Conservation (phyloP, 352 stramenopile species). For the Aphanomyces euteiches region DNA sequence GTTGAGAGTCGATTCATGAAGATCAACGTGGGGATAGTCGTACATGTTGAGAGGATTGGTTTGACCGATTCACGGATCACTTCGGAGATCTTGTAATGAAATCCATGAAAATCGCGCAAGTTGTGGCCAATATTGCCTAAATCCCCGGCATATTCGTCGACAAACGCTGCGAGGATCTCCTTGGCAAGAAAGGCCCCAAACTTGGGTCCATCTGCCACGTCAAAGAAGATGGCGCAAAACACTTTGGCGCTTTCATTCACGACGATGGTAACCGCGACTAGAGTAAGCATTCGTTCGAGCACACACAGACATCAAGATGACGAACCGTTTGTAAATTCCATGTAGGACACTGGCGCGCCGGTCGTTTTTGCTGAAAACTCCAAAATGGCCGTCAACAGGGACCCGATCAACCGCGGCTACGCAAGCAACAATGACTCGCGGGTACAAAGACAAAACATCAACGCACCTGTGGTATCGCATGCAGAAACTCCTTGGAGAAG, state of each 20-base stretch:
- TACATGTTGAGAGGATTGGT: constrained; percentile 80
- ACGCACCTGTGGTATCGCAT: constrained; percentile 73
- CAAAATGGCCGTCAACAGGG: constrained; percentile 88
- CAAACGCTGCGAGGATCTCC: constrained; percentile 82
- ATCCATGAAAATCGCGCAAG: constrained; percentile 87
- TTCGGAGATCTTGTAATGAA: constrained; percentile 79
- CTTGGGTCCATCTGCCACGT: constrained; percentile 64
- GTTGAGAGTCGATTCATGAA: constrained; percentile 12
- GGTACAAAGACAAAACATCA: not conserved
- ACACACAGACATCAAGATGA: not conserved
- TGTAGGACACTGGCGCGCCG: constrained; percentile 86
- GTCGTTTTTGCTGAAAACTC: constrained; percentile 89
- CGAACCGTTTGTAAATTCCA: constrained; percentile 76
- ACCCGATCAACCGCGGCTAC: constrained; percentile 84
- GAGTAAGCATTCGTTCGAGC: not conserved
- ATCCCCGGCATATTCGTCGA: constrained; percentile 69
- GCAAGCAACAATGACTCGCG: not conserved
- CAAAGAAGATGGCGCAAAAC: constrained; percentile 90
- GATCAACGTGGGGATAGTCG: constrained; percentile 21
- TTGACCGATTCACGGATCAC: constrained; percentile 82
- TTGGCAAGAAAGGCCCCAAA: constrained; percentile 86
- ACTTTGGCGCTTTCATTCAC: constrained; percentile 86
- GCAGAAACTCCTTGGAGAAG: constrained; percentile 90
- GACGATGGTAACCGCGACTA: constrained; percentile 87
- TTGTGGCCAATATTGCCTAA: constrained; percentile 84